These are phyloP conservation scores for Oemleria cerasiformis DNA, from an alignment of 306 rosid genomes.

Conservation along the genomic window DNA sequence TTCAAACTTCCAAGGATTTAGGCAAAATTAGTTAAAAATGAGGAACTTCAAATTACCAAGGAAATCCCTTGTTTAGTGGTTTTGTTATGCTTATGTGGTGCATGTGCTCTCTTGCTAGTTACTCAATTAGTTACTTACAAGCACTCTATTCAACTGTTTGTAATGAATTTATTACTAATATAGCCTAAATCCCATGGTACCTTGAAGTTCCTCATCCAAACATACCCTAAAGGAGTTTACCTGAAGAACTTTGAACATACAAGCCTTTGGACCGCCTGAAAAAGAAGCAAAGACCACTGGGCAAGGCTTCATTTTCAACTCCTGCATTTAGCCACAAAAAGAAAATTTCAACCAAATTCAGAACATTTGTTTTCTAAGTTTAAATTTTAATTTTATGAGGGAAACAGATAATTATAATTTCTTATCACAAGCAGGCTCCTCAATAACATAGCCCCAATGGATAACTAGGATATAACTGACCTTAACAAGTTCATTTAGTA, in stretches of 20 bases:
- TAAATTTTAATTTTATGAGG: neutral
- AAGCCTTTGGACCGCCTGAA: conserved; percentile 90
- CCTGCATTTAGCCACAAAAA: conserved; percentile 42
- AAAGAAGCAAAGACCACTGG: conserved; percentile 86
- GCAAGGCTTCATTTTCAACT: conserved; percentile 64
- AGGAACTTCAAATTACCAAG: too few species aligned
- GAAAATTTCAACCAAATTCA: neutral
- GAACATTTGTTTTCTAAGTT: neutral
- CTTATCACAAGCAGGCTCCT: neutral
- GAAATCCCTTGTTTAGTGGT: too few species aligned
- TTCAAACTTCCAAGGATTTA: too few species aligned
- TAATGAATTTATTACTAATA: too few species aligned
- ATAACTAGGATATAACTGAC: conserved; percentile 37
- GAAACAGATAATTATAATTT: neutral
- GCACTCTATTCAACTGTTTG: too few species aligned
- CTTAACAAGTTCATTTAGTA: conserved; percentile 76
- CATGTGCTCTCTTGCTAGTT: too few species aligned
- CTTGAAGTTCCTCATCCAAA: too few species aligned
- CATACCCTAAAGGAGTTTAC: conserved; percentile 36
- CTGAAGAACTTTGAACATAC: conserved; percentile 86
- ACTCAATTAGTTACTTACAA: too few species aligned
- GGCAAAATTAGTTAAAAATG: too few species aligned
- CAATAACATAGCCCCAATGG: neutral
- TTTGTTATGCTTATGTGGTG: too few species aligned
- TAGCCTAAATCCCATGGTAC: too few species aligned